A percentile compares a stretch with the other conserved stretches of the same genome.
Conservation (phyloP, 2,329 filamentous ascomycete species). For the Blastomyces gilchristii region DNA sequence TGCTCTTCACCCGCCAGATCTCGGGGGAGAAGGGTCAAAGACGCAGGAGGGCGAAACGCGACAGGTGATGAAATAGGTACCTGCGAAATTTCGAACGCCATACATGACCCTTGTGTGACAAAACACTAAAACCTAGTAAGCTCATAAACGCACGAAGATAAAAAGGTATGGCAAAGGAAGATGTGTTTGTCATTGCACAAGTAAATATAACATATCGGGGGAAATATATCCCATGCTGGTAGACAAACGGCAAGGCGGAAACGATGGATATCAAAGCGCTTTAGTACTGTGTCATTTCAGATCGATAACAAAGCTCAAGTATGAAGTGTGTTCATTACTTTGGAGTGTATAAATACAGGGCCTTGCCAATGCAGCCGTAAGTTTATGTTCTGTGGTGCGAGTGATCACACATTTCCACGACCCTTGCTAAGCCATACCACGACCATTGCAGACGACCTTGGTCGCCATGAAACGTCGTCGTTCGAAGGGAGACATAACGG, state of each 20-base stretch:
- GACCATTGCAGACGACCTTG: neutral
- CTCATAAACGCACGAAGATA: neutral
- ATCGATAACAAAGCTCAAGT: neutral
- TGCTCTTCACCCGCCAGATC: neutral
- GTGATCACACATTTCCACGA: neutral
- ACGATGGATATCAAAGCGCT: neutral
- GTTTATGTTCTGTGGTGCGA: too few relatives aligned
- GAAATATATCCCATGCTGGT: neutral
- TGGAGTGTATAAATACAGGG: neutral
- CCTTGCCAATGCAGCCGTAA: neutral
- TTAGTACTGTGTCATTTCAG: neutral
- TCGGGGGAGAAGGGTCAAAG: neutral
- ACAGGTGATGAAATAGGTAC: neutral
- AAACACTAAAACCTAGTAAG: neutral
- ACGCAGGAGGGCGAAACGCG: neutral
- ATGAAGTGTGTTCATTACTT: neutral
- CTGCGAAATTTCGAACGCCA: neutral
- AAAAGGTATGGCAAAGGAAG: neutral
- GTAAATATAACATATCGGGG: neutral
- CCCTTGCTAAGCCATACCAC: neutral
- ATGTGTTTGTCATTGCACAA: neutral
- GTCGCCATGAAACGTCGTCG: neutral
- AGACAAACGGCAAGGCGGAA: neutral
- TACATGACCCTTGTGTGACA: neutral
- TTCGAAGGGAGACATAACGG: neutral